These are phyloP conservation scores for Neurospora sp. DNA, from an alignment of 495 filamentous ascomycete species.

Conservation along the genomic window DNA sequence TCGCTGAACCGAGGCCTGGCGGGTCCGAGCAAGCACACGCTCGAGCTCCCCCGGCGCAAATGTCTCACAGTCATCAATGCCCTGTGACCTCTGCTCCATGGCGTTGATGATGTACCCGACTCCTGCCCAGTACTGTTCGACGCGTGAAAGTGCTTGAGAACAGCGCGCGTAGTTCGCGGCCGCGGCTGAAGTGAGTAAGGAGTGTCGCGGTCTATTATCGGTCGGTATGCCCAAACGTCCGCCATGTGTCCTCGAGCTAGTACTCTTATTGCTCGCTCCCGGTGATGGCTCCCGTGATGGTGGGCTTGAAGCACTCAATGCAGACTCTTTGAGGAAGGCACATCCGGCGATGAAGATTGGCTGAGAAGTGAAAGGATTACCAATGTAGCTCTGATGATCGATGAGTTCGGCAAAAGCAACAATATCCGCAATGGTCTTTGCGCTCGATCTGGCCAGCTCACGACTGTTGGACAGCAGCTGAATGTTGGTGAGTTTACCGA, in stretches of 20 bases:
- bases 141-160: constrained; percentile 65
- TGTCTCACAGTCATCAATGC: constrained; percentile 70
- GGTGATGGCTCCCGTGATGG: constrained; percentile 43
- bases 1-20: constrained; percentile 29
- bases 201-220: constrained; percentile 52
- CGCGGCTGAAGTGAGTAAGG: constrained; percentile 61
- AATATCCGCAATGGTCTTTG: constrained; percentile 82
- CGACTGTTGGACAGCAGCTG: constrained; percentile 66
- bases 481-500: constrained; percentile 51
- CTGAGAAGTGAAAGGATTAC: constrained; percentile 81
- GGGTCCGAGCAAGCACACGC: constrained; percentile 61
- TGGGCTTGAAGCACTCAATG: constrained; percentile 46
- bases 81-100: constrained; percentile 78
- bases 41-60: constrained; percentile 73
- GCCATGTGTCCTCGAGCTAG: neutral
- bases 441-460: constrained; percentile 76
- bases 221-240: constrained; percentile 12
- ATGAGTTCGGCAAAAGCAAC: constrained; percentile 68
- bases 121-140: constrained; percentile 74
- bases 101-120: constrained; percentile 79
- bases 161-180: constrained; percentile 74
- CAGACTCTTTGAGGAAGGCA: constrained; percentile 74
- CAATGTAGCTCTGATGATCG: constrained; percentile 69
- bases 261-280: constrained; percentile 16
- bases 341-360: constrained; percentile 85